Conservation (phyloP, 805 yeast genomes). For the Starmerella vaccinii region DNA sequence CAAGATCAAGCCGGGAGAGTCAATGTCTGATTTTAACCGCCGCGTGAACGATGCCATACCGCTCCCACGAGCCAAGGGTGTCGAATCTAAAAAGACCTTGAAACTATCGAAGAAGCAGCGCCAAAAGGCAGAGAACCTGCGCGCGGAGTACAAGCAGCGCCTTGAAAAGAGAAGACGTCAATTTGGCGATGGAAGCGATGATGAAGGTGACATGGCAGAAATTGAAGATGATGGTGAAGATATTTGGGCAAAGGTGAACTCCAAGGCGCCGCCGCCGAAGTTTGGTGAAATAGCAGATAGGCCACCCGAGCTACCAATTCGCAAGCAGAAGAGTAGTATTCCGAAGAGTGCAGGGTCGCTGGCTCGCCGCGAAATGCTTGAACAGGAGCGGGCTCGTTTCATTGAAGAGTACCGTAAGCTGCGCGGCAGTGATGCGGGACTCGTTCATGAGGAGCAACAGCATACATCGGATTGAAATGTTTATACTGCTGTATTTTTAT, state of each 20-base stretch:
- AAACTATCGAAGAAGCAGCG: constrained; percentile 26
- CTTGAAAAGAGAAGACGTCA: constrained; percentile 21
- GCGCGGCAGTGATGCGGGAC: constrained; percentile 8
- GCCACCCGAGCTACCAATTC: constrained; percentile 33
- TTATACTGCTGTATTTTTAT: no score
- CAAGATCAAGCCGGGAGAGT: constrained; percentile 30
- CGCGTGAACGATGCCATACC: constrained; percentile 37
- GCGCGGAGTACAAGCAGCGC: constrained; percentile 22
- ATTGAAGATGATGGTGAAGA: constrained; percentile 34
- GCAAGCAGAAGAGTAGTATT: constrained; percentile 30
- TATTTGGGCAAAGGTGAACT: constrained; percentile 34
- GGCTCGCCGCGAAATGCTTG: constrained; percentile 33
- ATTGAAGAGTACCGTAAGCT: constrained; percentile 30
- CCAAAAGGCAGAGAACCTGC: constrained; percentile 24
- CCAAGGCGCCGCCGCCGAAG: constrained; percentile 29
- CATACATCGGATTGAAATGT: not conserved
- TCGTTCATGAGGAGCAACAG: not conserved
- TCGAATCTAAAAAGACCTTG: constrained; percentile 27
- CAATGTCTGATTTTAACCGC: constrained; percentile 32
- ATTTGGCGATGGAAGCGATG: constrained; percentile 22
- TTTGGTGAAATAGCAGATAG: constrained; percentile 36
- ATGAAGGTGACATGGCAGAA: constrained; percentile 23
- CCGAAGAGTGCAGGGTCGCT: constrained; percentile 36
- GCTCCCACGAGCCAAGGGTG: constrained; percentile 31
- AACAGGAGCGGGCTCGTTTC: constrained; percentile 32